These are phyloP conservation scores for Tuber brumale DNA, from an alignment of 495 filamentous ascomycete species.

Conservation along the genomic window DNA sequence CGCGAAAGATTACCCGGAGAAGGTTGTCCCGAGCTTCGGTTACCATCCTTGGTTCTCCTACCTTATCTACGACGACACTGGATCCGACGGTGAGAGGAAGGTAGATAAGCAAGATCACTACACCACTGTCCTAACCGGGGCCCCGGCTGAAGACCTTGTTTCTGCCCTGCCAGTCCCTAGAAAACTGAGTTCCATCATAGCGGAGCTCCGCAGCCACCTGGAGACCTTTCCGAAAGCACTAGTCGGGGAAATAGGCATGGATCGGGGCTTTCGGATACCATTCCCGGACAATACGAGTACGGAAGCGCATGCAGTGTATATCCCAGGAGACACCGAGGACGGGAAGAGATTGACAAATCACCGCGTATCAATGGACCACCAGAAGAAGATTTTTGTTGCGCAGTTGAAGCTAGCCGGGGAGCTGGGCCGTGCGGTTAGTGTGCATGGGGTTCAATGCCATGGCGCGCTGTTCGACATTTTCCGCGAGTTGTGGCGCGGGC, in stretches of 20 bases:
- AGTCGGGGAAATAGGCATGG: constrained; percentile 83
- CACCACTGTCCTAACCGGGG: constrained; percentile 56
- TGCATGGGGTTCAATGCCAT: constrained; percentile 90
- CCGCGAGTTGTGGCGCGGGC: constrained; percentile 69
- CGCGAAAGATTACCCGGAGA: constrained; percentile 49
- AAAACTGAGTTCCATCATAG: constrained; percentile 60
- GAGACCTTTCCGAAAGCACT: constrained; percentile 60
- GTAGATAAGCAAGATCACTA: constrained; percentile 67
- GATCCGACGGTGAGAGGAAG: constrained; percentile 5
- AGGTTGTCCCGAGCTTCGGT: constrained; percentile 78
- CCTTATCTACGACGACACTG: constrained; percentile 63
- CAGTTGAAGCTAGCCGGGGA: constrained; percentile 84
- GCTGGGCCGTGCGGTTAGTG: constrained; percentile 68
- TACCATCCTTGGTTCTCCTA: constrained; percentile 99
- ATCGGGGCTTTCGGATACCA: constrained; percentile 78
- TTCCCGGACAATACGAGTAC: constrained; percentile 13
- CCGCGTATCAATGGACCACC: constrained; percentile 70
- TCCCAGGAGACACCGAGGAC: constrained; percentile 54
- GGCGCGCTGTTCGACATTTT: constrained; percentile 72
- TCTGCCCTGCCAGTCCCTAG: constrained; percentile 62
- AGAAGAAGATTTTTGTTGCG: constrained; percentile 64
- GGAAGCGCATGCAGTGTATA: constrained; percentile 21
- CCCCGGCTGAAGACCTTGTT: constrained; percentile 60
- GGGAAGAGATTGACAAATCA: constrained; percentile 66
- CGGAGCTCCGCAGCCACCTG: constrained; percentile 59